Conservation (phyloP, 805 yeast genomes). For the Ogataea sp. region DNA sequence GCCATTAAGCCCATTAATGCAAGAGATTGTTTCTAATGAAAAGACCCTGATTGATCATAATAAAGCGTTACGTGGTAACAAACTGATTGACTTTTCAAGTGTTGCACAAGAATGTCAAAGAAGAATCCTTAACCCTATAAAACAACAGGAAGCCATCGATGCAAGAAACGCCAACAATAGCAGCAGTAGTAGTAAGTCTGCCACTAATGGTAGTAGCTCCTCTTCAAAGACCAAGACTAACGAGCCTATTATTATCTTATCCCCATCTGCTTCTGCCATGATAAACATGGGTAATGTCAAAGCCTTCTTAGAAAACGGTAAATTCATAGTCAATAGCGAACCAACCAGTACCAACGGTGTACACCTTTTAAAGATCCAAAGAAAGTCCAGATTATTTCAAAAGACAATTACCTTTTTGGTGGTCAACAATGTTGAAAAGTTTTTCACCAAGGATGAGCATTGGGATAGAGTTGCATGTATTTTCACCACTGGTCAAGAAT, state of each 20-base stretch:
- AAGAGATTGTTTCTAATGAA: conserved; percentile 32
- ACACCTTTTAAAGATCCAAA: conserved; percentile 42
- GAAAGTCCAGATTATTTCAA: conserved; percentile 50
- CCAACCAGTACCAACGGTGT: conserved; percentile 23
- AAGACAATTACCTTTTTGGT: conserved; percentile 57
- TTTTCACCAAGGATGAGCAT: conserved; percentile 87
- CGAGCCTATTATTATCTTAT: conserved; percentile 68
- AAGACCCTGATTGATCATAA: conserved; percentile 39
- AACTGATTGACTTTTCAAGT: conserved; percentile 58
- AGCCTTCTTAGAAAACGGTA: conserved; percentile 66
- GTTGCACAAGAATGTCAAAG: conserved; percentile 60
- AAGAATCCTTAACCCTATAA: conserved; percentile 45
- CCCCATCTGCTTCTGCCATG: conserved; percentile 74
- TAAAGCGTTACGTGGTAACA: conserved; percentile 45
- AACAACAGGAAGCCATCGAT: conserved; percentile 14
- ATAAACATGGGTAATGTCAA: conserved; percentile 58
- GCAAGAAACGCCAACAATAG: conserved; percentile 2
- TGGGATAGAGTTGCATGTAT: conserved; percentile 97
- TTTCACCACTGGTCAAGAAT: conserved; percentile 92
- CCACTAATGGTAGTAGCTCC: not conserved
- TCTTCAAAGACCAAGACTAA: conserved; percentile 16
- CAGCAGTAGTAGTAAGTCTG: conserved; percentile 8
- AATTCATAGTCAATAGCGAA: conserved; percentile 38
- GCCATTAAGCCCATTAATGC: conserved; percentile 42
- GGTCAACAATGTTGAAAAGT: conserved; percentile 81